A percentile compares a stretch with the other conserved stretches of the same genome.
phyloP scores from a whole-genome alignment of 2,329 filamentous ascomycete genomes.

The Coniochaeta sp. region DNA sequence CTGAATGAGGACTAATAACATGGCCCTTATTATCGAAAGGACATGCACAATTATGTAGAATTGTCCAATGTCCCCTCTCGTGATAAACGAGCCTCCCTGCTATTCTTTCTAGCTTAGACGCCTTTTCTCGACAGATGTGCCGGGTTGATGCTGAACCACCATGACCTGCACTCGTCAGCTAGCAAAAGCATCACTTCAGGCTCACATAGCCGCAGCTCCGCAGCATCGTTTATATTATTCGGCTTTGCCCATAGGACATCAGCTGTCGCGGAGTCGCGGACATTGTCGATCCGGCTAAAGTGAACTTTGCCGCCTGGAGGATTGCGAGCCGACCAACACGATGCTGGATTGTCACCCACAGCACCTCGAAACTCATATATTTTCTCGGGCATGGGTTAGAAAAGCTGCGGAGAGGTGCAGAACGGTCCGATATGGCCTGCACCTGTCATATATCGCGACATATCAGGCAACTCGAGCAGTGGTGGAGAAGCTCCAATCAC shows the following conservation, averaged over 20 bases:
- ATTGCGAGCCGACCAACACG: background rate
- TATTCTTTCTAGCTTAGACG: no score
- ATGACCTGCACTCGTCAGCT: background rate
- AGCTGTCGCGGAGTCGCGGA: background rate
- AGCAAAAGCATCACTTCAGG: background rate
- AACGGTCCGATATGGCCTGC: slow-evolving; percentile 1
- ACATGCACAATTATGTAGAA: no score
- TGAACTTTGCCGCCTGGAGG: background rate
- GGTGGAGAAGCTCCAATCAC: background rate
- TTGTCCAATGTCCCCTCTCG: no score
- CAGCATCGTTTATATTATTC: background rate
- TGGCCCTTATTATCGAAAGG: no score
- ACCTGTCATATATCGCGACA: background rate
- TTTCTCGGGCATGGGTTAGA: background rate
- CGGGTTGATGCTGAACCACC: background rate
- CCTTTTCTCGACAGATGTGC: no score
- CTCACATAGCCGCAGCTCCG: background rate
- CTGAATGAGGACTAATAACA: no score
- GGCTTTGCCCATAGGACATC: background rate
- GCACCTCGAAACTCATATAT: background rate
- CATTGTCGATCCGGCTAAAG: slow-evolving; percentile 1
- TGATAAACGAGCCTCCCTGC: no score
- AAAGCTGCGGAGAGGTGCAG: background rate
- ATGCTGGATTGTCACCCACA: background rate
- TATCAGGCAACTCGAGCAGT: background rate